Evolutionary conservation across 352 stramenopile species (phyloP), one percentile per base, ranked within the genome.

Genomic region (Pythium guiyangense): DNA sequence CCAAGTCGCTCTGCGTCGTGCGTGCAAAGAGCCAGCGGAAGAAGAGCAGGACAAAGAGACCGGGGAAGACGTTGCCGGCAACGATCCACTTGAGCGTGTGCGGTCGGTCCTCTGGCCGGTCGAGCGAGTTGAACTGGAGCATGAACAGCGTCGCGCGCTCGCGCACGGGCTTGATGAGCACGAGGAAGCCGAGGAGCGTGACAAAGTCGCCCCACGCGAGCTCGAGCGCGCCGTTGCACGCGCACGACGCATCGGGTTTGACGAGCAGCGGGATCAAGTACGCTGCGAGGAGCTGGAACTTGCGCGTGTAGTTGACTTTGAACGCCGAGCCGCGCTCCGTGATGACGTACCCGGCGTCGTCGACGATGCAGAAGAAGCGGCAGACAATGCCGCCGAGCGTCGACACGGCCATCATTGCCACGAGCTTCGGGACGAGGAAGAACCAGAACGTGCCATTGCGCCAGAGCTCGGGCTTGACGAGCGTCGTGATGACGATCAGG

Each of bases 281-380:
- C 0, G 81, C 84, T 0, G 84, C 84, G 48, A 92, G 70, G 37
- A 90, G 66, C 64, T 89, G 79, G 40, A 94, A 69, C 56, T 94
- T 94, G 20, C 84, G 73, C 47, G 84, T 94, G 68, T 94, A 94
- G 61, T 94, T 94, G 53, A 94, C 84, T 57, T 94, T 94, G 64
- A 94, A 94, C 29, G 71, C 74, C 11, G 84, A 94, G 60, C 68
- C 86, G 46, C 78, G 75, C 54, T 91, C 77, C 18, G 84, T 92
- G 49, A 94, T 90, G 65, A 94, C 84, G 68, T 94, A 94, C 1
- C 84, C 84, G 26, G 79, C 77, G 42, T 88, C 79, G 52, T 94
- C 84, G 6, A 94, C 79, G 49, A 84, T 77, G 49, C 82, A 94
- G 63, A 90, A 94, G 65, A 82, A 86, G 52, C 84, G 82, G 57